phyloP scores from a whole-genome alignment of 768 basidiomycete species.

The Macrolepiota albuminosa region DNA sequence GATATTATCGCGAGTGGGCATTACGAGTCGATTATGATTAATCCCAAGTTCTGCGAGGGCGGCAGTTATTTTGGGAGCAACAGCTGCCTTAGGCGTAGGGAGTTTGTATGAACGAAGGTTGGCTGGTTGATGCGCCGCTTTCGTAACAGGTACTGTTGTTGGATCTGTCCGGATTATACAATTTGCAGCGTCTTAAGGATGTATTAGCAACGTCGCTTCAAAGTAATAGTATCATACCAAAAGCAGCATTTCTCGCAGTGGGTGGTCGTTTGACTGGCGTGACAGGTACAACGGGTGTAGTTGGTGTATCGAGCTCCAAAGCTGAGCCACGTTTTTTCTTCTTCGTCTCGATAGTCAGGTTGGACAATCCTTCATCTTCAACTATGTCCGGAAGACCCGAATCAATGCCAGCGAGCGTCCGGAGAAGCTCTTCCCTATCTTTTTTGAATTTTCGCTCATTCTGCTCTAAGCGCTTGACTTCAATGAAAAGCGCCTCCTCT shows the following conservation, averaged over 20 bases:
- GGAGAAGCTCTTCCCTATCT: slow-evolving; percentile 83
- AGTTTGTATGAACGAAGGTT: slow-evolving; percentile 86
- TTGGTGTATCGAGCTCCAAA: slow-evolving; percentile 44
- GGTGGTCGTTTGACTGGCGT: slow-evolving; percentile 38
- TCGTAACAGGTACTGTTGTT: slow-evolving; percentile 52
- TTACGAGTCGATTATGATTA: slow-evolving; percentile 71
- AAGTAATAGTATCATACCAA: slow-evolving; percentile 37
- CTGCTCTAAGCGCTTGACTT: slow-evolving; percentile 94
- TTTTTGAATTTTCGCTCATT: slow-evolving; percentile 83
- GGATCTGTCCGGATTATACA: slow-evolving; percentile 71
- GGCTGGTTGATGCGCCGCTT: slow-evolving; percentile 74
- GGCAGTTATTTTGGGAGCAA: slow-evolving; percentile 72
- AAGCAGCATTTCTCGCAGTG: slow-evolving; percentile 51
- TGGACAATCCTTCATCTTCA: slow-evolving; percentile 57
- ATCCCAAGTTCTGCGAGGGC: slow-evolving; percentile 76
- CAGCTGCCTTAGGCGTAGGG: slow-evolving; percentile 68
- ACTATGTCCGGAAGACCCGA: slow-evolving; percentile 75
- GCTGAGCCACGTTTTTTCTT: slow-evolving; percentile 53
- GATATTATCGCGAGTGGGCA: slow-evolving; percentile 88
- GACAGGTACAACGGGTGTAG: slow-evolving; percentile 34
- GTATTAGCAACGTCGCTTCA: slow-evolving; percentile 11
- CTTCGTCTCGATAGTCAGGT: slow-evolving; percentile 45
- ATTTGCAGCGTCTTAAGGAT: slow-evolving; percentile 52
- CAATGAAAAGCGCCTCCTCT: slow-evolving; percentile 91
- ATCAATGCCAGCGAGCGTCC: slow-evolving; percentile 81